A percentile compares a stretch with the other conserved stretches of the same genome.
Conservation (phyloP, 176 grass and related monocot genomes). For the Eleusine indica region DNA sequence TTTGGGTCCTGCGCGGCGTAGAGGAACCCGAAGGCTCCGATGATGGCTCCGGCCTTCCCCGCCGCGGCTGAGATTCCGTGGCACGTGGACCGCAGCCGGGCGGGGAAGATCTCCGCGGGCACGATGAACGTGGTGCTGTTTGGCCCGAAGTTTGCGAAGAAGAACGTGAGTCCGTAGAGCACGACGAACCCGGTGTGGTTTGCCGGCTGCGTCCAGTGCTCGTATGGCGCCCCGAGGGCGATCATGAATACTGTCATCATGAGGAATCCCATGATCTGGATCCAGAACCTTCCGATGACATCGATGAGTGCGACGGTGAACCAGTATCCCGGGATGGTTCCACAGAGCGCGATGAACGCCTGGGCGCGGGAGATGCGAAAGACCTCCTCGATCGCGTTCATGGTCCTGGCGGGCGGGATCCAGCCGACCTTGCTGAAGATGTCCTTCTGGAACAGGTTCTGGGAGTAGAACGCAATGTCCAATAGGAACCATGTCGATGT, state of each 20-base stretch:
- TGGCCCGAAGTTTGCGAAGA: constrained; percentile 54
- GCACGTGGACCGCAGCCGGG: constrained; percentile 37
- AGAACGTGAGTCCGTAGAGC: constrained; percentile 42
- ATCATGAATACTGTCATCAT: constrained; percentile 45
- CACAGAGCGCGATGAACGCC: constrained; percentile 40
- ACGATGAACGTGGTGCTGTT: constrained; percentile 50
- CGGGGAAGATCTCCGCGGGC: constrained; percentile 53
- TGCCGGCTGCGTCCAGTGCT: constrained; percentile 15
- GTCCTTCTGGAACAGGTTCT: constrained; percentile 45
- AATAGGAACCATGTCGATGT: constrained; percentile 44
- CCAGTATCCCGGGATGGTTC: constrained; percentile 39
- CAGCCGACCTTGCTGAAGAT: constrained; percentile 20
- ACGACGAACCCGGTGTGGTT: constrained; percentile 7
- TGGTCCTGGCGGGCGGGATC: constrained; percentile 8
- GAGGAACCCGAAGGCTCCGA: constrained; percentile 37
- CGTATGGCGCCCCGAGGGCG: constrained; percentile 2
- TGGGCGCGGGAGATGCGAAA: constrained; percentile 22
- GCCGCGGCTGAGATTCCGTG: constrained; percentile 38
- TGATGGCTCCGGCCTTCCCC: constrained; percentile 33
- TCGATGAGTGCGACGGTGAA: constrained; percentile 44
- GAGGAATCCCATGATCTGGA: constrained; percentile 39
- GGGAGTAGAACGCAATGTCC: constrained; percentile 38
- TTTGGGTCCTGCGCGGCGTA: constrained; percentile 24
- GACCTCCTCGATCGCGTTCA: constrained; percentile 38
- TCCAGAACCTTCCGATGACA: constrained; percentile 13